A percentile compares a stretch with the other conserved stretches of the same genome.
Conservation (phyloP, 192 early-diverging fungal species). For the Backusella mclennaniae region DNA sequence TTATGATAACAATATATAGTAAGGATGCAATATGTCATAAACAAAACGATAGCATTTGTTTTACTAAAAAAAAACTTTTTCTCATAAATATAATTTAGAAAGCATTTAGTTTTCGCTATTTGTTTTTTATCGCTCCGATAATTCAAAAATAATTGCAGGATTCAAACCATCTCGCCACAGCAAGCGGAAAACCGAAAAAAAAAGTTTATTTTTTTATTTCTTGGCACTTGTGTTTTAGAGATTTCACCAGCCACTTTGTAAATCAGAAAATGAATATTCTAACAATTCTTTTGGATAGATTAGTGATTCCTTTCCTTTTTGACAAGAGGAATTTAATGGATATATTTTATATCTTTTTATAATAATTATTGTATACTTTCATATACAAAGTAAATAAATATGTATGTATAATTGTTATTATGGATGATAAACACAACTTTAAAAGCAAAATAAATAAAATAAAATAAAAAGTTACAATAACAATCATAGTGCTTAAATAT, state of each 20-base stretch:
- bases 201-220: constrained; percentile 5
- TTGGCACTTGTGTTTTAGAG: neutral
- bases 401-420: neutral
- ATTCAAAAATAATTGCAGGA: neutral
- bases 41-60: neutral
- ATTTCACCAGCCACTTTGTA: neutral
- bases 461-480: neutral
- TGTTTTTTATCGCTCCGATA: neutral
- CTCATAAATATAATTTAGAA: neutral
- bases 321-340: constrained; percentile 7
- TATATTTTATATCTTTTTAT: neutral
- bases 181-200: neutral
- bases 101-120: neutral
- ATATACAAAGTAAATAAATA: neutral
- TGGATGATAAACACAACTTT: neutral
- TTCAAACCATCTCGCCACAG: constrained; percentile 1
- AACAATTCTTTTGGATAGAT: neutral
- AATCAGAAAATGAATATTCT: constrained; percentile 2
- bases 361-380: neutral
- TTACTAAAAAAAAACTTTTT: neutral
- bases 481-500: neutral
- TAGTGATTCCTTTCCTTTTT: constrained; percentile 5
- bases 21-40: neutral
- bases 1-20: neutral
- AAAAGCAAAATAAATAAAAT: neutral